Evolutionary conservation across 2,329 filamentous ascomycete species (phyloP).

Genomic region (Penicillium brasilianum): DNA sequence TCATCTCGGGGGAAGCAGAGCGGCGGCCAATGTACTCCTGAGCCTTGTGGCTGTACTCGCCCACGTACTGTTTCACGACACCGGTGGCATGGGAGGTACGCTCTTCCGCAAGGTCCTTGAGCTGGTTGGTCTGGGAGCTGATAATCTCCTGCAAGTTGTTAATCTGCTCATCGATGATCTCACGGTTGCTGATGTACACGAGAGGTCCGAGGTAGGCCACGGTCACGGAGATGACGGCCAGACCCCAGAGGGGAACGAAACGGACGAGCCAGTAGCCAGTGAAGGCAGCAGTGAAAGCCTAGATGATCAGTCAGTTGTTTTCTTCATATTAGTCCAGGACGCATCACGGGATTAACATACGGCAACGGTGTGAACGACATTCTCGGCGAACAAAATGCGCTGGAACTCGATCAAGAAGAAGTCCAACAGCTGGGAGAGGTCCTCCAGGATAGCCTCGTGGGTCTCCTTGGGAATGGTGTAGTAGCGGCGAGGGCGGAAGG

Average conservation of each 20-base stretch:
- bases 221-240: conserved; percentile 62
- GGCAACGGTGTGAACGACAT: conserved; percentile 63
- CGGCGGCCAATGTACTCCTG: conserved; percentile 58
- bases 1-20: conserved; percentile 40
- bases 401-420: conserved; percentile 73
- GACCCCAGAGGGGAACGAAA: conserved; percentile 68
- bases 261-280: conserved; percentile 69
- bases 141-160: conserved; percentile 59
- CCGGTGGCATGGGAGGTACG: conserved; percentile 64
- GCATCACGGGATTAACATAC: conserved; percentile 49
- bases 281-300: conserved; percentile 66
- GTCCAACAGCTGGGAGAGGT: conserved; percentile 68
- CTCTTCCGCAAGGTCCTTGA: conserved; percentile 64
- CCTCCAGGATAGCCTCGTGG: conserved; percentile 64
- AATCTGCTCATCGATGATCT: conserved; percentile 66
- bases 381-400: conserved; percentile 69
- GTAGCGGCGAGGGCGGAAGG: conserved; percentile 67
- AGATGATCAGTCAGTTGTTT: conserved; percentile 4
- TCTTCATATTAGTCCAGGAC: not conserved
- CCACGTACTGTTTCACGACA: conserved; percentile 63
- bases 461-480: conserved; percentile 69
- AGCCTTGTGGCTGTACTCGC: conserved; percentile 65
- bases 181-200: conserved; percentile 68
- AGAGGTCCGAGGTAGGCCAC: conserved; percentile 65
- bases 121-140: conserved; percentile 63